A percentile compares a stretch with the other conserved stretches of the same genome.
phyloP scores from a whole-genome alignment of 116 monocot genomes.

The Papilionanthe hybrid region DNA sequence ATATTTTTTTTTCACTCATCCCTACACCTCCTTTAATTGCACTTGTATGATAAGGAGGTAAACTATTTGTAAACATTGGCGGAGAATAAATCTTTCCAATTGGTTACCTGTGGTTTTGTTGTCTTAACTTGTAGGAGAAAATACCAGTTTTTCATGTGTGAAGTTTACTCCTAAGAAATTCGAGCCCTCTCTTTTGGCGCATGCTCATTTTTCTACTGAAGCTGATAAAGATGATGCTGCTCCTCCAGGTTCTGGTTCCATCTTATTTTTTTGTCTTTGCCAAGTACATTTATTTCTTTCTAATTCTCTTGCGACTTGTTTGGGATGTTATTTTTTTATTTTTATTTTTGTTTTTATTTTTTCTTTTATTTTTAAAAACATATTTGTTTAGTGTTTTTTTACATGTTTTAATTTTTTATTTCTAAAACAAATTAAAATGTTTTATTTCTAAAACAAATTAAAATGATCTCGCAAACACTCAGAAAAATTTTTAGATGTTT shows the following conservation, averaged over 20 bases:
- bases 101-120: neutral
- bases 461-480: too few relatives aligned
- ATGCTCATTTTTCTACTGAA: slow-evolving; percentile 27
- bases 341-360: too few relatives aligned
- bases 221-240: slow-evolving; percentile 23
- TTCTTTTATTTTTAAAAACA: too few relatives aligned
- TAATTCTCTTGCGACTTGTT: neutral
- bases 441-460: too few relatives aligned
- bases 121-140: neutral
- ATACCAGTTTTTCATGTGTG: neutral
- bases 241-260: slow-evolving; percentile 21
- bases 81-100: neutral
- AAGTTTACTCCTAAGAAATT: neutral
- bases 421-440: too few relatives aligned
- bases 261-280: neutral
- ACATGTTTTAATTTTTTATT: too few relatives aligned
- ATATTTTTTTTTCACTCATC: neutral
- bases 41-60: neutral
- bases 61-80: neutral
- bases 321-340: too few relatives aligned
- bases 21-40: neutral
- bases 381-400: too few relatives aligned
- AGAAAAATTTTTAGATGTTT: too few relatives aligned
- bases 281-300: neutral
- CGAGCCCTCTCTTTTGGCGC: slow-evolving; percentile 1